These are phyloP conservation scores for Ophiognomonia clavigignenti-juglandacearum DNA, from an alignment of 2,329 filamentous ascomycete species.

Conservation along the genomic window DNA sequence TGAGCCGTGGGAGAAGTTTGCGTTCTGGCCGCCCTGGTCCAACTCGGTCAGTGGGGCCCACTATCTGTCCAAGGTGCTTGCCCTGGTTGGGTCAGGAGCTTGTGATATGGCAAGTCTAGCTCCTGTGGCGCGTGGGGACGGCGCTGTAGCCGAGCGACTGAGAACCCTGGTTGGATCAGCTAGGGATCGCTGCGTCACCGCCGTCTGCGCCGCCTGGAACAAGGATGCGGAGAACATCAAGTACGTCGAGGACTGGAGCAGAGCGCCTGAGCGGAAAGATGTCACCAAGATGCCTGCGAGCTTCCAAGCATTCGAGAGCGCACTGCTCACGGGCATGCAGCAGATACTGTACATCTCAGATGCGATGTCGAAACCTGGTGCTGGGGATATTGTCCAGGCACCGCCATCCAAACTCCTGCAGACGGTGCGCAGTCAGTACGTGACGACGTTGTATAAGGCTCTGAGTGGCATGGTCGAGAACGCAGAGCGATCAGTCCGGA, in stretches of 20 bases:
- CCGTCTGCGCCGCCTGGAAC: conserved; percentile 87
- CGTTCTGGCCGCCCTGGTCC: conserved; percentile 92
- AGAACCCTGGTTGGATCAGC: conserved; percentile 70
- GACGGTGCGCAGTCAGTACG: conserved; percentile 87
- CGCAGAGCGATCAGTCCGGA: conserved; percentile 69
- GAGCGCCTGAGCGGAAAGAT: conserved; percentile 74
- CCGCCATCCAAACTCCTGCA: conserved; percentile 84
- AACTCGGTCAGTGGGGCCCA: conserved; percentile 91
- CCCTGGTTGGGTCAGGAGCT: conserved; percentile 78
- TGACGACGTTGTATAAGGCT: conserved; percentile 89
- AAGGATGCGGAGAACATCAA: conserved; percentile 91
- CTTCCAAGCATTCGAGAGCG: conserved; percentile 80
- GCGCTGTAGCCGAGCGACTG: conserved; percentile 63
- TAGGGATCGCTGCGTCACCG: conserved; percentile 79
- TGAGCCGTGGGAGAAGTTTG: conserved; percentile 87
- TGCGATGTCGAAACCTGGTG: conserved; percentile 68
- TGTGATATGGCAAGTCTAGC: conserved; percentile 77
- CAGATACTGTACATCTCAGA: conserved; percentile 93
- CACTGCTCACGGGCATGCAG: conserved; percentile 81
- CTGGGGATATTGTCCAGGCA: conserved; percentile 73
- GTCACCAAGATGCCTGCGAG: conserved; percentile 86
- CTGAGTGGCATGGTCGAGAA: conserved; percentile 96
- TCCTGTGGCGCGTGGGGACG: conserved; percentile 53
- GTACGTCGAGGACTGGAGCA: conserved; percentile 88
- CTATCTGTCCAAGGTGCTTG: conserved; percentile 78